Percentiles rank a stretch among this genome's conserved stretches.
These are phyloP conservation scores for Daldinia eschscholtzii DNA, from an alignment of 2,329 filamentous ascomycete species.

Conservation along the genomic window DNA sequence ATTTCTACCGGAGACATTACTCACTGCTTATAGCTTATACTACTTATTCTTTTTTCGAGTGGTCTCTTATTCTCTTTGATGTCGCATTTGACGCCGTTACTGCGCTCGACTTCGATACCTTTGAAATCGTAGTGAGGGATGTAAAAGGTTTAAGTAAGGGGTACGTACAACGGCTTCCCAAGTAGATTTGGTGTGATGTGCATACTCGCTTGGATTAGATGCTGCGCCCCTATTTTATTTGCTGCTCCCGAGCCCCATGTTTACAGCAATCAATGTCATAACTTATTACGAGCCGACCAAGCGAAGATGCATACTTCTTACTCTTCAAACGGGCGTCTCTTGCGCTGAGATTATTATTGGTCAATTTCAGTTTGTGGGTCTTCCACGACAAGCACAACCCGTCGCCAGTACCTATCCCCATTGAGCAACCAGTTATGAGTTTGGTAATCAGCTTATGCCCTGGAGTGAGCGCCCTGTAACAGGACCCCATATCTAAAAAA, in stretches of 20 bases:
- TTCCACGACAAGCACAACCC: not conserved
- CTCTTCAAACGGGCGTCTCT: not conserved
- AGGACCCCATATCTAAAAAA: constrained; percentile 3
- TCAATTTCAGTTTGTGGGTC: not conserved
- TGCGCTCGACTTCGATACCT: constrained; percentile 87
- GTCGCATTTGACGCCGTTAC: constrained; percentile 97
- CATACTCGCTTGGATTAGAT: constrained; percentile 49
- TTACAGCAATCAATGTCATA: not conserved
- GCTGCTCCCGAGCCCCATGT: constrained; percentile 12
- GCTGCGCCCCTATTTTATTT: constrained; percentile 21
- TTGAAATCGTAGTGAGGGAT: constrained; percentile 90
- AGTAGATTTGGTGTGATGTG: constrained; percentile 67
- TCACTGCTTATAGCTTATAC: constrained; percentile 81
- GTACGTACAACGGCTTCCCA: constrained; percentile 98
- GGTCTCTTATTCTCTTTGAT: constrained; percentile 93
- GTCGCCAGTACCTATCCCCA: not conserved
- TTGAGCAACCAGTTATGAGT: not conserved
- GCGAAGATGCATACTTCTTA: not conserved
- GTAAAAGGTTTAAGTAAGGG: constrained; percentile 92
- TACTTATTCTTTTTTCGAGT: constrained; percentile 97
- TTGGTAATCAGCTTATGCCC: not conserved
- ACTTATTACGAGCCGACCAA: not conserved
- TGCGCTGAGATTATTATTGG: not conserved
- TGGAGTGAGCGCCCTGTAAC: not conserved
- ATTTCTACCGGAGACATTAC: not conserved